A percentile compares a stretch with the other conserved stretches of the same genome.
Evolutionary conservation across 2,329 filamentous ascomycete species (phyloP).

Genomic region (Colletotrichum navitas): DNA sequence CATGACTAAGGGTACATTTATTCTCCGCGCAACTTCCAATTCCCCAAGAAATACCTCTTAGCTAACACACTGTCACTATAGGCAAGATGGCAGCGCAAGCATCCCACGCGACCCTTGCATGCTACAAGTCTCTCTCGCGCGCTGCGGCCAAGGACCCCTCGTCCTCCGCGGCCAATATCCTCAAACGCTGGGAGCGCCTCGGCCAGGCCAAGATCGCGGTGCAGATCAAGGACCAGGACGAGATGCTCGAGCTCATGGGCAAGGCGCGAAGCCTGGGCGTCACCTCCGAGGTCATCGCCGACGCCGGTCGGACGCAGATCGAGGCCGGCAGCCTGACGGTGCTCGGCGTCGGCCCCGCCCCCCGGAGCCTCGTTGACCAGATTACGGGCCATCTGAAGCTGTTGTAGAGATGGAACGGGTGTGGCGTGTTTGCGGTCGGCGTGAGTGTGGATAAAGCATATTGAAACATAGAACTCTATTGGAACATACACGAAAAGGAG

Average conservation of each 20-base stretch:
- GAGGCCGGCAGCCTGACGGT: constrained; percentile 93
- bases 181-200: constrained; percentile 85
- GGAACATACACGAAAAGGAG: constrained; percentile 34
- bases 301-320: constrained; percentile 98
- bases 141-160: constrained; percentile 64
- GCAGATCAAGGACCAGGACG: constrained; percentile 88
- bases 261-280: constrained; percentile 86
- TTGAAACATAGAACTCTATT: constrained; percentile 22
- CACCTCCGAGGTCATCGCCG: constrained; percentile 89
- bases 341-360: constrained; percentile 84
- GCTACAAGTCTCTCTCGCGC: constrained; percentile 85
- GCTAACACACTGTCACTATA: constrained; percentile 52
- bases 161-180: constrained; percentile 70
- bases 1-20: constrained; percentile 89
- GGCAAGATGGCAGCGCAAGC: constrained; percentile 98
- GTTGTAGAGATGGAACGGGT: constrained; percentile 63
- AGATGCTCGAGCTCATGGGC: constrained; percentile 79
- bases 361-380: constrained; percentile 86
- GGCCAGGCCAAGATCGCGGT: constrained; percentile 96
- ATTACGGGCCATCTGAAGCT: constrained; percentile 89
- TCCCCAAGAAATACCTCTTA: constrained; percentile 2
- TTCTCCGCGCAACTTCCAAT: constrained; percentile 1
- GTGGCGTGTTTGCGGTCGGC: not conserved
- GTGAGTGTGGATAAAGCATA: not conserved
- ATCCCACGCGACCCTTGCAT: constrained; percentile 95